These are phyloP conservation scores for Pilobolus umbonatus DNA, from an alignment of 192 early-diverging fungal species.

Conservation along the genomic window DNA sequence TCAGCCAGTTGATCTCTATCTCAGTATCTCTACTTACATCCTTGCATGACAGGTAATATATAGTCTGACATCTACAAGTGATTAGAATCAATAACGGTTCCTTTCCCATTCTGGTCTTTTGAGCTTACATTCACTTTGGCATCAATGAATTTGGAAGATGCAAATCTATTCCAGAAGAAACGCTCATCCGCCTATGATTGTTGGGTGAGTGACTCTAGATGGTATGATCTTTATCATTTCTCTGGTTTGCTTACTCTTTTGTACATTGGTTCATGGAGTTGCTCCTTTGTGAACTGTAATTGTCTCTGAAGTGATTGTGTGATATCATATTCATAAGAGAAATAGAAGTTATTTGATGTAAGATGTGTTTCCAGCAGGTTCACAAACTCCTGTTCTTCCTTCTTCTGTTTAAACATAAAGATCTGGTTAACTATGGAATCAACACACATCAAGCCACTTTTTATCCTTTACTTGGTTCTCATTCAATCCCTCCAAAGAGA, in stretches of 20 bases:
- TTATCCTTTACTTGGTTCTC: slow-evolving; percentile 37
- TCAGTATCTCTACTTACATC: slow-evolving; percentile 54
- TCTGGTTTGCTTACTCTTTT: slow-evolving; percentile 39
- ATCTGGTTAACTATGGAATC: not conserved
- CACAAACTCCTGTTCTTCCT: slow-evolving; percentile 45
- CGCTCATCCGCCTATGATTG: slow-evolving; percentile 82
- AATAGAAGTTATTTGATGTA: slow-evolving; percentile 55
- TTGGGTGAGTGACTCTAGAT: too few relatives aligned
- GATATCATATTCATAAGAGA: slow-evolving; percentile 84
- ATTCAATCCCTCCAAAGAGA: slow-evolving; percentile 31
- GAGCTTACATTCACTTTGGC: slow-evolving; percentile 30
- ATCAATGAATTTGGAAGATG: slow-evolving; percentile 67
- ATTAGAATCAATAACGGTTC: not conserved
- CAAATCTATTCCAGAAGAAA: slow-evolving; percentile 90
- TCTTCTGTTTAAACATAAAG: slow-evolving; percentile 30
- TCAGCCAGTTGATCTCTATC: not conserved
- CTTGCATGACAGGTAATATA: slow-evolving; percentile 88
- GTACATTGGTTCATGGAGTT: slow-evolving; percentile 40
- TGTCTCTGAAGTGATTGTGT: slow-evolving; percentile 82
- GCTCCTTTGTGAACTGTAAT: slow-evolving; percentile 35
- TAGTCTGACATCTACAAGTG: slow-evolving; percentile 63
- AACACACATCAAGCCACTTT: not conserved
- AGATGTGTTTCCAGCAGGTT: slow-evolving; percentile 46
- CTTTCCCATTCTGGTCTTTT: not conserved
- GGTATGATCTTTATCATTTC: not conserved